Base-by-base conservation (phyloP, 176 grass and related monocot genomes). In the Musa itinerans region DNA sequence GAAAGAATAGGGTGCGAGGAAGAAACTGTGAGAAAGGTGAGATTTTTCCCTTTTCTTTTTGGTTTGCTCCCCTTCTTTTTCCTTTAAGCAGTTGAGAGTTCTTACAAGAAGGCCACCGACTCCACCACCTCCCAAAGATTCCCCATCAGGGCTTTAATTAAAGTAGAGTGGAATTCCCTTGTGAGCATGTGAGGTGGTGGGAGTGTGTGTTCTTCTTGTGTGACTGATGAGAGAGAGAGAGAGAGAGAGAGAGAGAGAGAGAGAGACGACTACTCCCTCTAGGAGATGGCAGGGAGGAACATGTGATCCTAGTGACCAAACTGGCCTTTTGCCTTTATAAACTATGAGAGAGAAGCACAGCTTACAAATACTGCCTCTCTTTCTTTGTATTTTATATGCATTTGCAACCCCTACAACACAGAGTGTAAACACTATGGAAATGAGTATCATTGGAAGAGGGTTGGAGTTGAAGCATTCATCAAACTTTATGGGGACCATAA, bases 101-200 rank as follows among this genome's bases (percentile, higher is more conserved):
- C 56, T 23, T 29, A 1, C 0, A 54, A 43, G 20, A 63, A 43
- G n/a, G 17, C 53, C 51, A 34, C 55, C 10, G 27, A 64, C 65
- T 85, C 80, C 83, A 83, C 69, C 73, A 81, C 64, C 77, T 86
- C 62, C 73, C 76, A 87, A 89, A 83, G 81, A 89, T 89, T 87
- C 87, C 81, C 58, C 72, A 70, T 70, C 78, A 52, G 21, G 53
- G 13, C 71, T 80, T 85, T 85, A 80, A 57, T 57, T 80, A 75
- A 85, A 76, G 83, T 61, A 63, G 52, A 11, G 70, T 76, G 71
- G 83, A 80, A 75, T 80, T 85, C 71, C 22, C 71, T 63, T 62
- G 63, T 53, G 56, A 76, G 74, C 55, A 27, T 63, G 54, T 34
- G 29, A 34, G 25, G 7, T 57, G 54, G 3, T 8, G 17, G 26